Base-by-base conservation (phyloP, 192 early-diverging fungal genomes). In the Mortierella alpina region DNA sequence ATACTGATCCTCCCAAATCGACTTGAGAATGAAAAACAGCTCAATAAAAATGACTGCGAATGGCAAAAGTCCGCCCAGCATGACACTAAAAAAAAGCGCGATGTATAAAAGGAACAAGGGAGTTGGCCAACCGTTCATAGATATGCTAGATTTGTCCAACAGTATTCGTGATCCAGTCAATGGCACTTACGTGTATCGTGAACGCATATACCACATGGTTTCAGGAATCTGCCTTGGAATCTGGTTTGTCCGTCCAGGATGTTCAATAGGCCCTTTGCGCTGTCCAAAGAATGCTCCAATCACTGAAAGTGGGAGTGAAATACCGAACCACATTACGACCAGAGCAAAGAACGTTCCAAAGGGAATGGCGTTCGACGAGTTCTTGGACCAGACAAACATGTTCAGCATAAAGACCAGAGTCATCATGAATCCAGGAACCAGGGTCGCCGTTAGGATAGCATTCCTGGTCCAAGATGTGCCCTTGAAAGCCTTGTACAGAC, bases 181-280 rank as follows among this genome's bases (percentile, higher is more conserved):
- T 13, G 8, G 10, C 51, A 73, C 53, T 90, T 85, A 80, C 92
- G 84, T 48, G 83, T 86, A 63, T 76, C 63, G 20, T 51, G 86
- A 80, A 9, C 79, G 72, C 53, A 96, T 84, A 71, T 96, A 97
- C 64, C 84, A 85, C 15, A 91, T 84, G 79, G 92, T 92, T 39
- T 92, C 88, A 1, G 97, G 97, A 39, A 98, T 93, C 52, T 95
- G 93, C 8, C 97, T 89, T 48, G 97, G 96, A 57, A 98, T 98
- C 45, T 95, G 93, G 77, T 95, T 95, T 3, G 96, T 95, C 17
- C 95, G 89, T 44, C 95, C 92, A 17, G 96, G 97, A 50, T 95
- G 91, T 63, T 95, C 93, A 75, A 95, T 91, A n/a, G 84, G 84
- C 6, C 79, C 86, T 52, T 88, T 87, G 44, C 90, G 92, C 84